phyloP scores from a whole-genome alignment of 352 stramenopile genomes.

The Phytophthora capsici region DNA sequence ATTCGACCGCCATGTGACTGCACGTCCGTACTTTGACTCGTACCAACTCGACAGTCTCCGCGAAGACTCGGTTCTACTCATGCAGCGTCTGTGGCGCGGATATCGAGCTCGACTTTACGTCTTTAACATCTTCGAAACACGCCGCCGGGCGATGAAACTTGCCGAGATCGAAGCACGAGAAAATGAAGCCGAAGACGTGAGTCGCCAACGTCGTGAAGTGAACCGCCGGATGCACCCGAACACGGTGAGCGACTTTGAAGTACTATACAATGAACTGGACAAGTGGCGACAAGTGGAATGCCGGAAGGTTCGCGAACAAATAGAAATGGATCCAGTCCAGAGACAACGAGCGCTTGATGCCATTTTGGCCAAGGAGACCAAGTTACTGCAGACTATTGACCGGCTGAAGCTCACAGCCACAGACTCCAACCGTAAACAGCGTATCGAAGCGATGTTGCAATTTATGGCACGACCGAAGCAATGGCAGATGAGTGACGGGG shows the following conservation, averaged over 20 bases:
- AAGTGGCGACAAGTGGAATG: slow-evolving; percentile 91
- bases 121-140: slow-evolving; percentile 50
- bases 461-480: slow-evolving; percentile 91
- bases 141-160: slow-evolving; percentile 33
- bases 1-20: slow-evolving; percentile 63
- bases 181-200: slow-evolving; percentile 50
- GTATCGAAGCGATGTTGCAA: slow-evolving; percentile 88
- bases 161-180: slow-evolving; percentile 59
- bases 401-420: slow-evolving; percentile 86
- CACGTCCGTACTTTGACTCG: slow-evolving; percentile 91
- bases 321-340: slow-evolving; percentile 33
- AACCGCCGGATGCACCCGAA: slow-evolving; percentile 91
- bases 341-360: slow-evolving; percentile 56
- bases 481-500: slow-evolving; percentile 93
- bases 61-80: slow-evolving; percentile 74
- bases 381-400: slow-evolving; percentile 90
- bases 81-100: slow-evolving; percentile 91
- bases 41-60: slow-evolving; percentile 85
- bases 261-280: slow-evolving; percentile 95
- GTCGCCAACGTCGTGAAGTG: slow-evolving; percentile 74
- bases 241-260: slow-evolving; percentile 84
- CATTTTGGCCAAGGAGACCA: slow-evolving; percentile 84
- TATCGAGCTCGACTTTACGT: slow-evolving; percentile 71
- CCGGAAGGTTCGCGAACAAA: slow-evolving; percentile 67
- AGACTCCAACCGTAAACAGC: slow-evolving; percentile 80